Evolutionary conservation across 129 eudicot species (phyloP).

Genomic region (Flaveria brownii): DNA sequence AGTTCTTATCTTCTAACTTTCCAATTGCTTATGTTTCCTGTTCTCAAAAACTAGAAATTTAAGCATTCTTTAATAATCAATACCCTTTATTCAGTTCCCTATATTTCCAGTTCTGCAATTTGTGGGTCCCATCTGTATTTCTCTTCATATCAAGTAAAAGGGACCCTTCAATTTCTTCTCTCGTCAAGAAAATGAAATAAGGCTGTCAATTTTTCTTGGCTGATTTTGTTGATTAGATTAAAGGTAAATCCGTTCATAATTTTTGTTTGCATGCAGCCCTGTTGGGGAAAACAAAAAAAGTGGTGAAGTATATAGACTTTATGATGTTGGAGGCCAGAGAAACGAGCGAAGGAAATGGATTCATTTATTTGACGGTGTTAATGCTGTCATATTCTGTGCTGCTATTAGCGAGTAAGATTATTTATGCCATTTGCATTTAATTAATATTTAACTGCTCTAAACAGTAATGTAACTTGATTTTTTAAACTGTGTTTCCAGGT

Average conservation of each 20-base stretch:
- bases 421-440: slow-evolving; percentile 9
- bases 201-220: slow-evolving; percentile 3
- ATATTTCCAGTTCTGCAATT: slow-evolving; percentile 4
- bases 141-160: slow-evolving; percentile 8
- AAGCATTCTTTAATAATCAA: background rate
- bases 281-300: slow-evolving; percentile 97
- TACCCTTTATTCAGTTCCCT: background rate
- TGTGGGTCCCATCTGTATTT: slow-evolving; percentile 15
- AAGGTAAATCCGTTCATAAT: slow-evolving; percentile 5
- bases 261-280: slow-evolving; percentile 64
- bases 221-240: background rate
- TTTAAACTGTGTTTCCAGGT: slow-evolving; percentile 52
- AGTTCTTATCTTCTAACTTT: background rate
- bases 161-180: slow-evolving; percentile 8
- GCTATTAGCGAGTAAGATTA: slow-evolving; percentile 93
- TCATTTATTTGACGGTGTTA: slow-evolving; percentile 97
- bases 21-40: slow-evolving; percentile 5
- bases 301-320: slow-evolving; percentile 94
- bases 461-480: slow-evolving; percentile 1
- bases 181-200: background rate
- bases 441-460: slow-evolving; percentile 9
- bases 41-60: slow-evolving; percentile 6
- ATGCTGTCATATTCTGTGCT: slow-evolving; percentile 96
- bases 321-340: slow-evolving; percentile 99
- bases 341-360: slow-evolving; percentile 99